Percentiles rank a stretch among this genome's conserved stretches.
Evolutionary conservation across 2,329 filamentous ascomycete genomes (phyloP).

Genomic region (Ophiostoma quercus): DNA sequence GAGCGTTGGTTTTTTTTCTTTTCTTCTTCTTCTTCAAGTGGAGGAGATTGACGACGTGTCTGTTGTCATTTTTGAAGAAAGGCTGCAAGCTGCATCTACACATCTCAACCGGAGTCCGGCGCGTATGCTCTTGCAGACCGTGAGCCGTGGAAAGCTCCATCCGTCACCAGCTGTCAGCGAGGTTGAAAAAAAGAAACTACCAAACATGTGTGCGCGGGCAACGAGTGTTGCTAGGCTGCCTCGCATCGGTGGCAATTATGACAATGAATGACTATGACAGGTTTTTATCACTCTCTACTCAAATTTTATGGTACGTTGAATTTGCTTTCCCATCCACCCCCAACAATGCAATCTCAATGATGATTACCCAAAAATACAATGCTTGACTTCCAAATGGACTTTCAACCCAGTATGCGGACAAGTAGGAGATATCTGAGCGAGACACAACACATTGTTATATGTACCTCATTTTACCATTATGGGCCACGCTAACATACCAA

Average conservation of each 20-base stretch:
- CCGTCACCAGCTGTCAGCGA: neutral
- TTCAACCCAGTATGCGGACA: constrained; percentile 17
- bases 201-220: too few relatives aligned
- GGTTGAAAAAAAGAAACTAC: too few relatives aligned
- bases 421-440: constrained; percentile 15
- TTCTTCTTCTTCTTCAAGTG: neutral
- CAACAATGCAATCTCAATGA: constrained; percentile 7
- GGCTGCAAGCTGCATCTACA: neutral
- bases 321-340: neutral
- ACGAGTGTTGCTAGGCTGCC: neutral
- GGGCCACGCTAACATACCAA: neutral
- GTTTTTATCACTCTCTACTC: neutral
- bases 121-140: neutral
- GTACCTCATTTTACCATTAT: neutral
- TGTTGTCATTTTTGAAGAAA: neutral
- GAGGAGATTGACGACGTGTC: neutral
- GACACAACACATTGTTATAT: neutral
- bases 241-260: neutral
- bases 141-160: constrained; percentile 1
- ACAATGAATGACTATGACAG: neutral
- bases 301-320: neutral
- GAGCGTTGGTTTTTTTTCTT: neutral
- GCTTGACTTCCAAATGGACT: constrained; percentile 18
- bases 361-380: constrained; percentile 18
- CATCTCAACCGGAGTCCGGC: neutral